Evolutionary conservation across 306 rosid genomes (phyloP).

Genomic region (Argentina anserina): DNA sequence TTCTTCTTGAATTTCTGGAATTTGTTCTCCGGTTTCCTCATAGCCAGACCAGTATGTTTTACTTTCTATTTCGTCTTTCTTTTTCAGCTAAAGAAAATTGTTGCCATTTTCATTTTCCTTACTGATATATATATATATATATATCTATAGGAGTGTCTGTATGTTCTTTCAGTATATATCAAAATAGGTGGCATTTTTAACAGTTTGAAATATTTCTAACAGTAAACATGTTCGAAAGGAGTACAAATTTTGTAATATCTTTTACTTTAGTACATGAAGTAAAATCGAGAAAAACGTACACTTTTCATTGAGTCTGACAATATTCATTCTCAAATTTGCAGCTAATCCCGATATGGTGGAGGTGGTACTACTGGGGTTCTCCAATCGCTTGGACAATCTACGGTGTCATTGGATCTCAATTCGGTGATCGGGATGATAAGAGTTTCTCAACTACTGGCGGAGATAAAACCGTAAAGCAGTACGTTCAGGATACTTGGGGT

Average conservation of each 20-base stretch:
- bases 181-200: no score
- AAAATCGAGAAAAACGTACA: no score
- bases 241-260: no score
- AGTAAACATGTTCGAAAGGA: no score
- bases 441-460: not conserved
- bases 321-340: conserved; percentile 7
- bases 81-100: not conserved
- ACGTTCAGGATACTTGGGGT: conserved; percentile 18
- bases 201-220: no score
- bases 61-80: not conserved
- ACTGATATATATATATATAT: not conserved
- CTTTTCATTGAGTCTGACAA: not conserved
- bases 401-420: conserved; percentile 29
- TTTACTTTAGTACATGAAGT: no score
- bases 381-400: conserved; percentile 35
- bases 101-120: not conserved
- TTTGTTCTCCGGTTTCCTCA: conserved; percentile 64
- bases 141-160: no score
- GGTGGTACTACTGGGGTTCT: conserved; percentile 37
- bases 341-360: conserved; percentile 37
- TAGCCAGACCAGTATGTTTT: conserved; percentile 47
- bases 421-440: not conserved
- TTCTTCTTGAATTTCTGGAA: conserved; percentile 68
- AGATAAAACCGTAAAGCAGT: not conserved
- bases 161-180: no score